Percentiles rank a stretch among this genome's conserved stretches.
phyloP scores from a whole-genome alignment of 164 flowering plant genomes.

The Paratinospora sagittata region DNA sequence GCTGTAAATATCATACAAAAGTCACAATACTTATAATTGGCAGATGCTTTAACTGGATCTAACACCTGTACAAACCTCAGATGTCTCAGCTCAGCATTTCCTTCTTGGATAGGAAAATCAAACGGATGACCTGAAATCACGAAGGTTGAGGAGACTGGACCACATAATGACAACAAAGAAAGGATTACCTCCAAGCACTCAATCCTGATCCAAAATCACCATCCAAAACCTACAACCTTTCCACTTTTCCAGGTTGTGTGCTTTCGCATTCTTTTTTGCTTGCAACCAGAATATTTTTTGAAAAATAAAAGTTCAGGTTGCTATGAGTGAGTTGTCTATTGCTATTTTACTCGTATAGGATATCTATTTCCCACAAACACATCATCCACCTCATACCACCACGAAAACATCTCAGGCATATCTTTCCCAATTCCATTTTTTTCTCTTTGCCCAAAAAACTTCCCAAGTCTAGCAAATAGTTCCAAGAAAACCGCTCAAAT shows the following conservation, averaged over 20 bases:
- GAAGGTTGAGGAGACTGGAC: neutral
- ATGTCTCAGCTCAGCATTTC: neutral
- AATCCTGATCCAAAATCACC: too few relatives aligned
- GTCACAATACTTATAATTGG: neutral
- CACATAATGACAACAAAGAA: too few relatives aligned
- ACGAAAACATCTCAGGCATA: neutral
- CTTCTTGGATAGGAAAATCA: neutral
- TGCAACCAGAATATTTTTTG: neutral
- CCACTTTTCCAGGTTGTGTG: neutral
- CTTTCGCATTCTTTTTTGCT: neutral
- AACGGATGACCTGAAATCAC: neutral
- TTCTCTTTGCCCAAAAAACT: neutral
- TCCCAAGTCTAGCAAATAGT: neutral
- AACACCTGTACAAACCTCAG: too few relatives aligned
- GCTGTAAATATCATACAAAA: neutral
- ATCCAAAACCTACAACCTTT: neutral
- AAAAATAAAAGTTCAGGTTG: neutral
- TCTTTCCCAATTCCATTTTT: neutral
- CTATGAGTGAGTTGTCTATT: neutral
- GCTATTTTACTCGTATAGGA: neutral
- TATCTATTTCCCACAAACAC: neutral
- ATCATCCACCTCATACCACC: neutral
- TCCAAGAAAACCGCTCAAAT: neutral
- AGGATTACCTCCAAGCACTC: too few relatives aligned
- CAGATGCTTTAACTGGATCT: neutral